Base-by-base conservation (phyloP, 2,329 filamentous ascomycete genomes). In the Orbilia quercus region DNA sequence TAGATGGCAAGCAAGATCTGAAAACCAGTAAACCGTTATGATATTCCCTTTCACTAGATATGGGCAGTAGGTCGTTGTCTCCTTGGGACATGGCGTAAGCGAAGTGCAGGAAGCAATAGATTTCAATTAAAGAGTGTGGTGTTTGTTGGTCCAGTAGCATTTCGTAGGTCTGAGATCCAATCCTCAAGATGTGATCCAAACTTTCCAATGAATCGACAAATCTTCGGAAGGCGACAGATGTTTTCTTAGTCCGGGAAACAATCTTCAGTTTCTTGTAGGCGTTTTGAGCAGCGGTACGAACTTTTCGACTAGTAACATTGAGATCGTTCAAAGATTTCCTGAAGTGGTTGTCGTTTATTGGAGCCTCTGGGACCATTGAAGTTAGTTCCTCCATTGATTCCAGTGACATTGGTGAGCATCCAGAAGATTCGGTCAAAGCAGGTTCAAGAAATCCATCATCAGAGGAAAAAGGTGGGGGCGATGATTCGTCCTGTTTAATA, bases 91-190 rank as follows among this genome's bases (percentile, higher is more conserved):
- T 73, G 38, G 69, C 69, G 25, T 73, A 73, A 14, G 69, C 69
- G 42, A 73, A 73, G n/a, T 73, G 69, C 11, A 73, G 60, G 48
- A 73, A 73, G 42, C 69, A 73, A 48, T 73, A 73, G n/a, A 73
- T 73, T 60, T 73, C 53, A 28, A 60, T 66, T 16, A 73, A 54
- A n/a, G 60, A 66, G 31, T 66, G 60, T 25, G 69, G 69, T 2
- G 69, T 73, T 40, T 66, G 51, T 23, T 73, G 69, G 22, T 73
- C 69, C 23, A 73, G 25, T 7, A 73, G 54, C 60, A 66, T 65
- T 23, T 73, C 69, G 18, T 42, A 73, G 22, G 69, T 73, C 25
- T 73, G 69, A 6, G 69, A 73, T 1, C 69, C 69, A 28, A 62
- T 73, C 16, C 47, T 66, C 9, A 73, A 25, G 47, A 73, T 73